phyloP scores from a whole-genome alignment of 2,329 filamentous ascomycete species.

The Chaetoscypha palmicola region DNA sequence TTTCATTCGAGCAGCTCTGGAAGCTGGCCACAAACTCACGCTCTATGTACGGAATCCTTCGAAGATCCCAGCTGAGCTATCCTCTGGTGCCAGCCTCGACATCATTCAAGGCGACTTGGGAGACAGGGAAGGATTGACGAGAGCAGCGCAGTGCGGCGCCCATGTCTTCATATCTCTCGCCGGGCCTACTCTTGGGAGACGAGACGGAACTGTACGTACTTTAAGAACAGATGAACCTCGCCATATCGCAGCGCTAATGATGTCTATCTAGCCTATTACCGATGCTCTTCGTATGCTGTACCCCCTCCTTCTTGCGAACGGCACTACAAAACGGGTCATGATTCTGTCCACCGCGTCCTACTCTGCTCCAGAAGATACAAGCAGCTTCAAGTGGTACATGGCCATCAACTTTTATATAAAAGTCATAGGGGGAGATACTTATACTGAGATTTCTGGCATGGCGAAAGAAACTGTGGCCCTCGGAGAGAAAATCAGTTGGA shows the following conservation, averaged over 20 bases:
- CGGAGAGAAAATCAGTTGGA: slow-evolving; percentile 22
- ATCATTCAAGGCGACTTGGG: slow-evolving; percentile 21
- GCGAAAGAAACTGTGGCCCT: slow-evolving; percentile 20
- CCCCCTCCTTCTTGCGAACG: slow-evolving; percentile 16
- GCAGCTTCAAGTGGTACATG: slow-evolving; percentile 19
- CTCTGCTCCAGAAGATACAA: slow-evolving; percentile 18
- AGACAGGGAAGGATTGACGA: slow-evolving; percentile 18
- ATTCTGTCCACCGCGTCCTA: slow-evolving; percentile 24
- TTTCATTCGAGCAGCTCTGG: slow-evolving; percentile 21
- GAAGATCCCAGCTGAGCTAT: slow-evolving; percentile 22
- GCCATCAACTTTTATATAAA: slow-evolving; percentile 21
- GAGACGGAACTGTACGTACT: slow-evolving; percentile 16
- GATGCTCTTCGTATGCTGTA: slow-evolving; percentile 21
- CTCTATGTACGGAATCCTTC: slow-evolving; percentile 23
- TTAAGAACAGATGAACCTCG: background rate
- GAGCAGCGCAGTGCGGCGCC: slow-evolving; percentile 19
- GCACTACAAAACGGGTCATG: slow-evolving; percentile 18
- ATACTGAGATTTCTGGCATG: slow-evolving; percentile 18
- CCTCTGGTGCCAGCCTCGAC: slow-evolving; percentile 15
- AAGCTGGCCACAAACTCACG: slow-evolving; percentile 19
- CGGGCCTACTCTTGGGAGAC: slow-evolving; percentile 19
- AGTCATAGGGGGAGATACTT: slow-evolving; percentile 20
- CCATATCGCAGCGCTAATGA: no score
- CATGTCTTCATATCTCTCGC: slow-evolving; percentile 22
- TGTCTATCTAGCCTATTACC: slow-evolving; percentile 16